A percentile compares a stretch with the other conserved stretches of the same genome.
phyloP scores from a whole-genome alignment of 2,329 filamentous ascomycete species.

The Aspergillus luchuensis region DNA sequence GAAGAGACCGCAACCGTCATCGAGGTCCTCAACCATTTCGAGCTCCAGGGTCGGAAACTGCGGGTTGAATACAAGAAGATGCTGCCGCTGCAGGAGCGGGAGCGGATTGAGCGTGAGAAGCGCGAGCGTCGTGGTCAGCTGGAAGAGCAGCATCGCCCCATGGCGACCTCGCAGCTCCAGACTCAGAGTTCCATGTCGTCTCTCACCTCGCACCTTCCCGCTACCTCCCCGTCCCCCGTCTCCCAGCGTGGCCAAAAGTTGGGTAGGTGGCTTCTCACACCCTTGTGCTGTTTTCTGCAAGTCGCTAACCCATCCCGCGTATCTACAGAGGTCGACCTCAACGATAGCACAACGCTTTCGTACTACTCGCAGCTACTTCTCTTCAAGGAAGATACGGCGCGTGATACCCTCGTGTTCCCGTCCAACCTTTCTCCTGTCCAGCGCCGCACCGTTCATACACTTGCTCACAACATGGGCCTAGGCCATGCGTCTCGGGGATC shows the following conservation, averaged over 20 bases:
- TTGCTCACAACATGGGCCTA: conserved; percentile 92
- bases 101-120: conserved; percentile 96
- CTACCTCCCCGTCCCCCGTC: conserved; percentile 68
- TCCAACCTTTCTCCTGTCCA: conserved; percentile 77
- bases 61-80: conserved; percentile 99
- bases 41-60: conserved; percentile 90
- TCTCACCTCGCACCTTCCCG: conserved; percentile 65
- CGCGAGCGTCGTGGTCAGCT: conserved; percentile 92
- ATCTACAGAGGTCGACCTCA: conserved; percentile 75
- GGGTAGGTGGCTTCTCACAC: conserved; percentile 28
- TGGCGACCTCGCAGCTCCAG: conserved; percentile 66
- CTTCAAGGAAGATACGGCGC: conserved; percentile 77
- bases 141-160: conserved; percentile 90
- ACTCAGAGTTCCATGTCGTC: conserved; percentile 86
- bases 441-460: conserved; percentile 85
- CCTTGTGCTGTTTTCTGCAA: conserved; percentile 12
- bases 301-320: conserved; percentile 11
- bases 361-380: conserved; percentile 89
- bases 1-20: conserved; percentile 94
- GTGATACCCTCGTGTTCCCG: conserved; percentile 83
- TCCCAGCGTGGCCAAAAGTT: conserved; percentile 52
- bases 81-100: conserved; percentile 89
- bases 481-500: conserved; percentile 88
- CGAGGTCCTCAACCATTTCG: conserved; percentile 90
- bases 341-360: conserved; percentile 81